Evolutionary conservation across 495 filamentous ascomycete species (phyloP).

Genomic region (Rhypophila decipiens): DNA sequence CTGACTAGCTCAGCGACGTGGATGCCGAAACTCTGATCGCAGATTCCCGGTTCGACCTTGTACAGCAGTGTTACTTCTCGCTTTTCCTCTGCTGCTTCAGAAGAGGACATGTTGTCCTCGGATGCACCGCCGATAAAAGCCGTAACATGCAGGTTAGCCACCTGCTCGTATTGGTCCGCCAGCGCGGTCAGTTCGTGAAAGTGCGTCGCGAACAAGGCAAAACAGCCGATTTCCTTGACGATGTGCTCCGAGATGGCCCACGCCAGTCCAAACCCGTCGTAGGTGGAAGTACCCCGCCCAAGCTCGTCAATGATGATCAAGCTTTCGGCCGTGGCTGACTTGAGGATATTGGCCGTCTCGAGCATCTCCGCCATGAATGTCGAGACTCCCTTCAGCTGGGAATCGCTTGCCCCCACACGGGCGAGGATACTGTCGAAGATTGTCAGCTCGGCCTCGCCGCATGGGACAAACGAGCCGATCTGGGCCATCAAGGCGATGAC

Average conservation of each 20-base stretch:
- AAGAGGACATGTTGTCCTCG: slow-evolving; percentile 5
- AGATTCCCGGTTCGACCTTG: slow-evolving; percentile 90
- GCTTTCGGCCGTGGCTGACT: slow-evolving; percentile 87
- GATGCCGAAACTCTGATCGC: slow-evolving; percentile 96
- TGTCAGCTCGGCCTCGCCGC: slow-evolving; percentile 80
- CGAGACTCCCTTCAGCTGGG: slow-evolving; percentile 93
- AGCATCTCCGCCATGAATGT: slow-evolving; percentile 99
- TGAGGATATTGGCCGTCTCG: slow-evolving; percentile 97
- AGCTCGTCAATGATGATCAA: slow-evolving; percentile 98
- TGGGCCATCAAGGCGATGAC: slow-evolving; percentile 98
- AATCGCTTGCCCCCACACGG: slow-evolving; percentile 90
- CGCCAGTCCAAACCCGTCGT: slow-evolving; percentile 95
- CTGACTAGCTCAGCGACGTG: slow-evolving; percentile 96
- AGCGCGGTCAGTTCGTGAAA: slow-evolving; percentile 97
- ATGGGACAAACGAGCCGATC: slow-evolving; percentile 93
- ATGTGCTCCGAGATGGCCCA: slow-evolving; percentile 99
- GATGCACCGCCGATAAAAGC: slow-evolving; percentile 74
- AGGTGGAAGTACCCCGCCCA: slow-evolving; percentile 95
- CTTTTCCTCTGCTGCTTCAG: too few species aligned
- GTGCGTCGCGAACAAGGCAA: slow-evolving; percentile 92
- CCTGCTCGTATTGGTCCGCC: slow-evolving; percentile 74
- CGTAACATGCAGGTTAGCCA: slow-evolving; percentile 91
- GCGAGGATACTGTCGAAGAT: slow-evolving; percentile 98
- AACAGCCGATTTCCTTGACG: slow-evolving; percentile 87
- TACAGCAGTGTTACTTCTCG: slow-evolving; percentile 93